Conservation (phyloP, 2,329 filamentous ascomycete species). For the Hypoxylon sp. region DNA sequence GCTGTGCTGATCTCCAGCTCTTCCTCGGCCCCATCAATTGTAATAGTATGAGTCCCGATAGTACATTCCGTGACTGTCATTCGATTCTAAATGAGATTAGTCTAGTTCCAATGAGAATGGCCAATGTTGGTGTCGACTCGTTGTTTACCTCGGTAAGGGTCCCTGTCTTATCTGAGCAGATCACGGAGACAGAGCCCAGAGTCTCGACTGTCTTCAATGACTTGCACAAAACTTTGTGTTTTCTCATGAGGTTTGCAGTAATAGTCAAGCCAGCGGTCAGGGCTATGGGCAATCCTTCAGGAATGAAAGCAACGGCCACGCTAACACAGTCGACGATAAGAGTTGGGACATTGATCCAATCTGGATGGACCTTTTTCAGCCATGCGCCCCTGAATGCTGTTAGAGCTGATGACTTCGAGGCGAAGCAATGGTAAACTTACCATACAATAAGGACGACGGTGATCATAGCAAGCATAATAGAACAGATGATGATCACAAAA, state of each 20-base stretch:
- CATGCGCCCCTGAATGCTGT: slow-evolving; percentile 71
- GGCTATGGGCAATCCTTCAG: slow-evolving; percentile 80
- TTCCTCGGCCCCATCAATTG: slow-evolving; percentile 66
- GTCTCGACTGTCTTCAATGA: slow-evolving; percentile 85
- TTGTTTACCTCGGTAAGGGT: slow-evolving; percentile 70
- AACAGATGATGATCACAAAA: slow-evolving; percentile 79
- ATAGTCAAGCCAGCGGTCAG: slow-evolving; percentile 81
- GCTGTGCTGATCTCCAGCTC: slow-evolving; percentile 53
- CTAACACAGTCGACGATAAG: slow-evolving; percentile 82
- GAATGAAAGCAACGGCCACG: slow-evolving; percentile 82
- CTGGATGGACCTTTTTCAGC: slow-evolving; percentile 75
- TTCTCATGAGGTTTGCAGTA: slow-evolving; percentile 81
- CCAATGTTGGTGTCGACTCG: neutral
- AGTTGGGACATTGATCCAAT: slow-evolving; percentile 79
- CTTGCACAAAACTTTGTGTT: slow-evolving; percentile 84
- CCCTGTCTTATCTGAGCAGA: slow-evolving; percentile 85
- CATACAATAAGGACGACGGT: slow-evolving; percentile 76
- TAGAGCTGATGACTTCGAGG: slow-evolving; percentile 57
- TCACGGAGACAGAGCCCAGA: slow-evolving; percentile 78
- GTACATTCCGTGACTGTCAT: slow-evolving; percentile 81
- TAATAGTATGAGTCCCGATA: slow-evolving; percentile 67
- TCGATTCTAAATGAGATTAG: slow-evolving; percentile 66
- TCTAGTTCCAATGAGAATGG: neutral
- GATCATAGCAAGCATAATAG: slow-evolving; percentile 77
- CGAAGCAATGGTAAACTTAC: slow-evolving; percentile 63